Percentiles rank a stretch among this genome's conserved stretches.
Conservation (phyloP, 148 eudicot species). For the Arbutus unedo region DNA sequence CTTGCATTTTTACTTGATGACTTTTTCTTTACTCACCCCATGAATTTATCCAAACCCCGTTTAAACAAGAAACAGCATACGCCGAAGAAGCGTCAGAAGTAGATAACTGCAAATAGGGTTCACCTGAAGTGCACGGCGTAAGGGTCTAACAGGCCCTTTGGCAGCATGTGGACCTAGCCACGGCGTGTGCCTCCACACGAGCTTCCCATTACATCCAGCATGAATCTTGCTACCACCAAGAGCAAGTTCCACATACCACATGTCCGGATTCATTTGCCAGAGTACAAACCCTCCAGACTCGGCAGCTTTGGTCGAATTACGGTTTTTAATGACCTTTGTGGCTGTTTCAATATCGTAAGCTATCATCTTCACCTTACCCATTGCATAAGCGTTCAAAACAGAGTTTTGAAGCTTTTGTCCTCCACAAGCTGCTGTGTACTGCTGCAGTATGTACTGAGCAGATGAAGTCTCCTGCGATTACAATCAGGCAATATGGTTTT, state of each 20-base stretch:
- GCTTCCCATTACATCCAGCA: constrained; percentile 81
- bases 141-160: constrained; percentile 84
- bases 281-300: constrained; percentile 85
- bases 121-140: constrained; percentile 90
- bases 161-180: constrained; percentile 94
- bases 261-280: constrained; percentile 92
- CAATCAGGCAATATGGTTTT: background rate
- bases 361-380: constrained; percentile 79
- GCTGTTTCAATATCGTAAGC: constrained; percentile 83
- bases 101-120: background rate
- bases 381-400: constrained; percentile 74
- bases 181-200: constrained; percentile 89
- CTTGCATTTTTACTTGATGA: no score
- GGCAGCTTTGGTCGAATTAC: constrained; percentile 62
- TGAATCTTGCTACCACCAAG: constrained; percentile 86
- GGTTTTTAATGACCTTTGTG: constrained; percentile 69
- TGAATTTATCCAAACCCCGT: no score
- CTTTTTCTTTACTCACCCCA: no score
- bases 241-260: constrained; percentile 95
- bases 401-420: constrained; percentile 66
- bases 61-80: no score
- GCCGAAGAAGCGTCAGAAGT: no score
- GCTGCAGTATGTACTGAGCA: constrained; percentile 89
- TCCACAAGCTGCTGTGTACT: constrained; percentile 79
- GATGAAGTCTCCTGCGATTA: constrained; percentile 71